These are phyloP conservation scores for Puccinellia tenuiflora DNA, from an alignment of 176 grass and related monocot species.

Conservation along the genomic window DNA sequence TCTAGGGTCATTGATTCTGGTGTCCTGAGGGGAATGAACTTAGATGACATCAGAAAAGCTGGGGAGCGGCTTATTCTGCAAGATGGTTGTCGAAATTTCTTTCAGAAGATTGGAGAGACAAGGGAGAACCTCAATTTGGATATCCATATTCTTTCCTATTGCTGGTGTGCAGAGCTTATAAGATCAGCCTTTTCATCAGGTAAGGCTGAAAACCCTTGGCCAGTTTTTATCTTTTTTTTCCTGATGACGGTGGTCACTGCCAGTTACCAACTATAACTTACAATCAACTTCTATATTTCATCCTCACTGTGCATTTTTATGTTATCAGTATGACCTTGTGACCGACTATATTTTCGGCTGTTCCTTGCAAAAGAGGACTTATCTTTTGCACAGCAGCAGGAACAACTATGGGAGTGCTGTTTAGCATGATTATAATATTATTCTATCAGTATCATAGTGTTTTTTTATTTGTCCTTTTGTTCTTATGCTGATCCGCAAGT, in stretches of 20 bases:
- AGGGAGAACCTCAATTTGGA: conserved; percentile 56
- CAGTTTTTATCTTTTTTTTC: neutral
- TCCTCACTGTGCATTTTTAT: neutral
- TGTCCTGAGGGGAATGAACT: conserved; percentile 76
- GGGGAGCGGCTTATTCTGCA: conserved; percentile 83
- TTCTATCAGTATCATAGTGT: neutral
- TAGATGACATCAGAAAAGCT: conserved; percentile 90
- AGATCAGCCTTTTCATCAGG: conserved; percentile 91
- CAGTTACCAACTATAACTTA: neutral
- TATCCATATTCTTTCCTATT: conserved; percentile 94
- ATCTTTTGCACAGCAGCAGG: neutral
- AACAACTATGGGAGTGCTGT: neutral
- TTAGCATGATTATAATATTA: neutral
- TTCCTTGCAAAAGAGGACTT: neutral
- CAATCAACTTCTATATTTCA: neutral
- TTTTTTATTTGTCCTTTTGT: neutral
- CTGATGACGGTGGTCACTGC: neutral
- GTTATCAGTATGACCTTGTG: neutral
- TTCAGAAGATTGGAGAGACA: conserved; percentile 64
- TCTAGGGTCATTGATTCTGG: conserved; percentile 80
- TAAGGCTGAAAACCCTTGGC: conserved; percentile 11
- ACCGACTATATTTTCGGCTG: neutral
- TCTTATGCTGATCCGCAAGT: neutral
- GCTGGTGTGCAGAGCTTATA: conserved; percentile 95
- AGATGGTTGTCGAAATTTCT: conserved; percentile 81